phyloP scores from a whole-genome alignment of 108 stramenopile species.

The Asterionellopsis glacialis region DNA sequence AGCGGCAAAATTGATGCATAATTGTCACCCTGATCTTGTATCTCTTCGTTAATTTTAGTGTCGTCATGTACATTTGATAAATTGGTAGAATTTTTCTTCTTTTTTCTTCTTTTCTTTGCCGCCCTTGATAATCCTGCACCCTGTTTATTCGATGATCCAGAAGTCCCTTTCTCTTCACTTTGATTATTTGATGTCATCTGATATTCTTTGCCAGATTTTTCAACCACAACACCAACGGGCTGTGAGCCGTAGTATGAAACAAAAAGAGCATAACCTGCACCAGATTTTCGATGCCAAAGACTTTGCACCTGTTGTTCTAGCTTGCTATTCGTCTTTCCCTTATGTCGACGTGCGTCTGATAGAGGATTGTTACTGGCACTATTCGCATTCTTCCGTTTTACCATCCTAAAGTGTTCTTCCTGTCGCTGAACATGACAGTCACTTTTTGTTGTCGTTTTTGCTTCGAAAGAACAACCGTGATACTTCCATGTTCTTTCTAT shows the following conservation, averaged over 20 bases:
- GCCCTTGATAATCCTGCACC: slow-evolving; percentile 54
- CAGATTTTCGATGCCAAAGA: slow-evolving; percentile 67
- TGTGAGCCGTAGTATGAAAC: slow-evolving; percentile 58
- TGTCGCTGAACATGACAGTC: no score
- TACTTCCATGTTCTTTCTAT: no score
- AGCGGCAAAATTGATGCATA: no score
- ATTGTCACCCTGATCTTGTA: background rate
- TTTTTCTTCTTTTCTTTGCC: slow-evolving; percentile 46
- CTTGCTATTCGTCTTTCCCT: no score
- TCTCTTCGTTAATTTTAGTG: background rate
- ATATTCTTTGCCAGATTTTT: background rate
- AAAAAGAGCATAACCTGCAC: slow-evolving; percentile 57
- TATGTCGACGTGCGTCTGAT: background rate
- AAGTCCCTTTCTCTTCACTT: background rate
- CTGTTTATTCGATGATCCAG: slow-evolving; percentile 6
- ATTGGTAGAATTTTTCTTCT: slow-evolving; percentile 19
- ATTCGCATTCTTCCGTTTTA: no score
- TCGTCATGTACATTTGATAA: background rate
- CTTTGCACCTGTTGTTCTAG: slow-evolving; percentile 9
- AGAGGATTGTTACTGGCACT: slow-evolving; percentile 3
- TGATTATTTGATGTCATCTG: background rate
- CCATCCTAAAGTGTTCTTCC: no score
- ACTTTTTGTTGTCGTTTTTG: no score
- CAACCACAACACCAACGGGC: slow-evolving; percentile 40
- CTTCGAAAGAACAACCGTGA: no score